Evolutionary conservation across 2,329 filamentous ascomycete genomes (phyloP), one percentile per base, ranked within the genome.

Genomic region (Neoscytalidium dimidiatum): DNA sequence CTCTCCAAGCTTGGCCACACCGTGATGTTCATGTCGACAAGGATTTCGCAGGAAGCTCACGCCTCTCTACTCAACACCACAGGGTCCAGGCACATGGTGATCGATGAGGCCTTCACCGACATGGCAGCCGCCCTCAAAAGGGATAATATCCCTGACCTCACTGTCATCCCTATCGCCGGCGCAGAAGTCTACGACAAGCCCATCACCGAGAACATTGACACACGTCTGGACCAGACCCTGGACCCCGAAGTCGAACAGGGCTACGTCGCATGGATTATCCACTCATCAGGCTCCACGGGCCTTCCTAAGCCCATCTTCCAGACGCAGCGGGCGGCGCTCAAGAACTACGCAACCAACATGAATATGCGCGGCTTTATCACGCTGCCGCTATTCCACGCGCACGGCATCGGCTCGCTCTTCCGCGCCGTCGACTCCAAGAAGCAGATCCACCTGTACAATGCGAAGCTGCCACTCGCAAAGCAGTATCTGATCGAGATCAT

Each of bases 231-330:
- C 23, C 64, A 69, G 2, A 56, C 52, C 1, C 64, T 67, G 2
- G 74, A 75, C 62, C 71, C 75, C 46, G 71, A 68, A 26, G 74
- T 78, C 5, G 46, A 64, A 63, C 9, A 68, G 70, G 7, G 29
- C 61, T 8, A 70, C 68, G 72, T 78, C 64, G 75, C 72, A 2
- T 79, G 74, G 77, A 83, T 81, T 56, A 78, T 85, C 21, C 82
- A 84, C 67, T 83, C 81, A 1, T 80, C 78, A 21, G 86, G 87
- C 7, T 87, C 84, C 0, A 88, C 88, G 0, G 86, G 87, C 0
- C 77, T 89, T 0, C 87, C 87, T 0, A 89, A 89, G 67, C 86
- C 87, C 0, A 88, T 90, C 51, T 86, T 81, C 65, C 83, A 86
- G 56, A 85, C 82, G 0, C 85, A 90, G 21, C 35, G 35, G 19